Base-by-base conservation (phyloP, 108 stramenopile genomes). In the Tribonema minus region DNA sequence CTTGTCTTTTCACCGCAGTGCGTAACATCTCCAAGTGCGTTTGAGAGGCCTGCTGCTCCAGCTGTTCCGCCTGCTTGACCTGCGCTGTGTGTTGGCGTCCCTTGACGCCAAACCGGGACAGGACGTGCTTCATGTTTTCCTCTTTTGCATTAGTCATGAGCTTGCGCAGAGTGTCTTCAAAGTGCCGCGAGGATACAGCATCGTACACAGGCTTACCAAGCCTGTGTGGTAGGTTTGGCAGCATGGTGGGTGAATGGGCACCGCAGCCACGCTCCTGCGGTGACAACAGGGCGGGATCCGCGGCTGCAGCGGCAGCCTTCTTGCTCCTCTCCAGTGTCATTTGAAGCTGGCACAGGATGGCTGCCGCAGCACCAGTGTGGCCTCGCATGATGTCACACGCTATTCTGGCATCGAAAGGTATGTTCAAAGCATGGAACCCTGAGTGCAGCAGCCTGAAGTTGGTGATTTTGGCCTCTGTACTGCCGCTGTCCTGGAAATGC, bases 401-500 rank as follows among this genome's bases (percentile, higher is more conserved):
- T 31, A 34, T 61, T 62, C 80, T 72, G 3, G 80, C 79, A 31
- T 82, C 73, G 39, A 82, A 81, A 0, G 32, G 72, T 20, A 82
- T 68, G 1, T 29, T 77, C 23, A 82, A 71, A 32, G 37, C 31
- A 5, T 73, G 78, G 20, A 82, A 60, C 6, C 77, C 31, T 31
- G 81, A 77, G 26, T 72, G 77, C 28, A 82, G 72, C 26, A 80
- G 65, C 5, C 73, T 32, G 66, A 80, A 82, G 38, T 82, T 82
- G 28, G 62, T 72, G 31, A 80, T 61, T 9, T 72, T 80, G 6
- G 81, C 78, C 20, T 82, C 81, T 9, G 81, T 26, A n/a, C 64
- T 74, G 5, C n/a, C 32, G 2, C 23, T 3, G 6, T 80, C 71
- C 63, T 70, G 67, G 30, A 79, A 79, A 1, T 73, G 27, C 26